These are phyloP conservation scores for Gentiana macrophylla DNA, from an alignment of 257 asterid genomes.

Conservation along the genomic window DNA sequence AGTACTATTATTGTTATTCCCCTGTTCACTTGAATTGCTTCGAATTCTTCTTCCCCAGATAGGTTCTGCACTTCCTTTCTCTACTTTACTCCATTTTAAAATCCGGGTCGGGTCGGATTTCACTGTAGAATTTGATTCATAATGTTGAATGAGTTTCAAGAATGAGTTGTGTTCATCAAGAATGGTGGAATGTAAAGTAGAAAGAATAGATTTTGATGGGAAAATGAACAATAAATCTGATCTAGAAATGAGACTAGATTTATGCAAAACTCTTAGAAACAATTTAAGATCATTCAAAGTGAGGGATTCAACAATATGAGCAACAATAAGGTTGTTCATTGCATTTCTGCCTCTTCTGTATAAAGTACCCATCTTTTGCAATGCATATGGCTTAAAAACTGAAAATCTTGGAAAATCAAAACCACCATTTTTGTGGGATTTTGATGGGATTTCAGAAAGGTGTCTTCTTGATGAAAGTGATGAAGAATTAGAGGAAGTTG, in stretches of 20 bases:
- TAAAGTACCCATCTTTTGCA: slow-evolving; percentile 81
- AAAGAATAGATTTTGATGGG: slow-evolving; percentile 13
- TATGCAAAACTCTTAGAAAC: slow-evolving; percentile 39
- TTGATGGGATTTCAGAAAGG: slow-evolving; percentile 3
- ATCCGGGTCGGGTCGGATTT: slow-evolving; percentile 43
- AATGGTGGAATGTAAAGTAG: slow-evolving; percentile 24
- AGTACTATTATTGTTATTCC: not conserved
- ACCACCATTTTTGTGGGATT: not conserved
- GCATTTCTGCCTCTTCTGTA: slow-evolving; percentile 67
- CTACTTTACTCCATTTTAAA: slow-evolving; percentile 33
- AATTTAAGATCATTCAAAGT: slow-evolving; percentile 33
- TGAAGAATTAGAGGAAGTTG: slow-evolving; percentile 11
- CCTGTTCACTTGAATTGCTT: slow-evolving; percentile 22
- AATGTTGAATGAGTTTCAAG: slow-evolving; percentile 34
- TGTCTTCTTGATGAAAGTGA: slow-evolving; percentile 26
- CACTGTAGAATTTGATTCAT: slow-evolving; percentile 7
- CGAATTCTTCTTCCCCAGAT: slow-evolving; percentile 66
- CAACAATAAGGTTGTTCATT: slow-evolving; percentile 68
- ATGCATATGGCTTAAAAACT: slow-evolving; percentile 29
- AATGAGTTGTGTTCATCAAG: slow-evolving; percentile 42
- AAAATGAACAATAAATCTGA: slow-evolving; percentile 57
- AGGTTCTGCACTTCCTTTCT: slow-evolving; percentile 49
- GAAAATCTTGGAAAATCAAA: not conserved
- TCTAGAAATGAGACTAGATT: slow-evolving; percentile 42
- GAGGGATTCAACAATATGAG: slow-evolving; percentile 46